These are phyloP conservation scores for Cyclanthera cordifolia DNA, from an alignment of 306 rosid genomes.

Conservation along the genomic window DNA sequence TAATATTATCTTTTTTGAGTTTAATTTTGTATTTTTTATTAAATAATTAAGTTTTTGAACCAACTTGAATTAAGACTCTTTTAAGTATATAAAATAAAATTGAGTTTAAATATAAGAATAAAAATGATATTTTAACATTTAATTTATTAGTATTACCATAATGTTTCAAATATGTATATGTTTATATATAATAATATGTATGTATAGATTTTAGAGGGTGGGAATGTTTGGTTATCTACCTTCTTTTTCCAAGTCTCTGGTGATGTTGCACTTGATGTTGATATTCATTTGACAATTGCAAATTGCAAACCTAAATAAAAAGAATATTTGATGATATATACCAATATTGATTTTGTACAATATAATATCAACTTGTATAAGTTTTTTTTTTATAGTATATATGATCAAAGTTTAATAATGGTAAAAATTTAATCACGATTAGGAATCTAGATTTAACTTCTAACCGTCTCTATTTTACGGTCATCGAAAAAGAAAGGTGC, in stretches of 20 bases:
- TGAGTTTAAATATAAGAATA: too few relatives aligned
- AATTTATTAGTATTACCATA: neutral
- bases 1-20: too few relatives aligned
- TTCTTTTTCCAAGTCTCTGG: neutral
- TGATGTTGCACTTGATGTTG: conserved; percentile 10
- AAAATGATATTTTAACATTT: too few relatives aligned
- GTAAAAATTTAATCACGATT: too few relatives aligned
- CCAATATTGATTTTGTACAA: neutral
- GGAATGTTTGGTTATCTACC: conserved; percentile 15
- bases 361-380: neutral
- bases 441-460: too few relatives aligned
- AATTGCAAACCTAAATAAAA: neutral
- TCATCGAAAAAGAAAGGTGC: too few relatives aligned
- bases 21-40: too few relatives aligned
- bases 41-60: too few relatives aligned
- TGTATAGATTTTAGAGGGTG: neutral
- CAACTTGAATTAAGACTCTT: too few relatives aligned
- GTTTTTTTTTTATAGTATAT: neutral
- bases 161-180: neutral
- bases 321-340: neutral
- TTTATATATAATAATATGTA: neutral
- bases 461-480: too few relatives aligned
- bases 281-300: conserved; percentile 4
- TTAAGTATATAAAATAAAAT: too few relatives aligned
- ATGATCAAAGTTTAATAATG: too few relatives aligned